Evolutionary conservation across 176 grass and related monocot species (phyloP), one percentile per base, ranked within the genome.

Genomic region (Musa schizocarpa): DNA sequence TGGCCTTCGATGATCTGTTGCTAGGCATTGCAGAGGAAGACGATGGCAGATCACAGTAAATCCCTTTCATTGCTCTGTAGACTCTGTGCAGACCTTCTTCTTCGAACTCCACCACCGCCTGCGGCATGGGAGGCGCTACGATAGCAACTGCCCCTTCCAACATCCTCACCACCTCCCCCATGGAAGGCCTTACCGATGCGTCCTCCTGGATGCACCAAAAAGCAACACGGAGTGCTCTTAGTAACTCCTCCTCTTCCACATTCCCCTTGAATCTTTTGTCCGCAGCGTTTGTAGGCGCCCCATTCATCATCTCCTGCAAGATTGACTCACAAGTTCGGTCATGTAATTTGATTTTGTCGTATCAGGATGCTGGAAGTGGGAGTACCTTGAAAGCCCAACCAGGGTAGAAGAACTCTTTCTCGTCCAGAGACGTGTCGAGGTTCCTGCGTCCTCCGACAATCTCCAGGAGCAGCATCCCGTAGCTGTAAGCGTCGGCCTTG

Each of bases 321-420:
- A 43, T 43, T 43, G 34, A 43, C 6, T 43, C 34, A 43, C 34
- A 43, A 43, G 34, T 43, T 43, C 34, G 34, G 34, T 43, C 4
- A 43, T 6, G 34, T 43, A 43, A 43, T 43, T 43, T 43, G 34
- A 43, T 6, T 43, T 43, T 43, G 34, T 43, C 34, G 34, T 6
- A 5, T 43, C 34, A 43, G 34, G 34, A 43, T 6, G 34, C 34
- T 43, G 34, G 34, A 6, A 43, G 34, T 6, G 34, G 34, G 34
- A 6, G 23, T 11, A 74, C 72, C 72, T 74, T 74, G 54, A 74
- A 74, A 58, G 72, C 72, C 72, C 53, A 74, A 34, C 53, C 54
- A 58, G 72, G 72, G 54, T 58, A 74, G 72, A 74, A 74, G 72
- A 74, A 74, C 26, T 74, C 72, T 34, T 58, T 57, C 54, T 74